These are phyloP conservation scores for Corchorus olitorius DNA, from an alignment of 345 rosid genomes.

Conservation along the genomic window DNA sequence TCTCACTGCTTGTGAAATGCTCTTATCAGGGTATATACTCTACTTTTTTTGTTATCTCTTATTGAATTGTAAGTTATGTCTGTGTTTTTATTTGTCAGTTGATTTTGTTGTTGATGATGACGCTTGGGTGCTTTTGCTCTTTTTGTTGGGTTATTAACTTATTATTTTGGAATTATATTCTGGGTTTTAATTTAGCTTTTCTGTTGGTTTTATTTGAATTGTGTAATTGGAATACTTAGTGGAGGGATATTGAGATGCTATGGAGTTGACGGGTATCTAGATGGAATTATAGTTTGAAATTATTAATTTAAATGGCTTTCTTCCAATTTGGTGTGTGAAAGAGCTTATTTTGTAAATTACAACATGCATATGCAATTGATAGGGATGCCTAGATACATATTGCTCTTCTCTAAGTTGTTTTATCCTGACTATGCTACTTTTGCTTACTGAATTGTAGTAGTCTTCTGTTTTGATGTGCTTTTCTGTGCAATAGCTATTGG, in stretches of 20 bases:
- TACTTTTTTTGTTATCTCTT: not conserved
- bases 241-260: not conserved
- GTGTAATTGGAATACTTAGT: not conserved
- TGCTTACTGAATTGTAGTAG: not conserved
- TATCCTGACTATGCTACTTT: not conserved
- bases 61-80: not conserved
- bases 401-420: not conserved
- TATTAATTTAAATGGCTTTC: not conserved
- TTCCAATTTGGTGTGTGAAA: not conserved
- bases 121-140: not conserved
- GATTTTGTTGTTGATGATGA: not conserved
- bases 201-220: not conserved
- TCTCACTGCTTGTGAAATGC: slow-evolving; percentile 77
- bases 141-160: not conserved
- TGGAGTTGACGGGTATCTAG: not conserved
- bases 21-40: slow-evolving; percentile 82
- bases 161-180: not conserved
- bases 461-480: not conserved
- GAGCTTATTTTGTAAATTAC: not conserved
- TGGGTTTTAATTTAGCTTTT: not conserved
- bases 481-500: not conserved
- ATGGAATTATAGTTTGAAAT: not conserved
- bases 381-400: not conserved
- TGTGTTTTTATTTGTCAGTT: not conserved
- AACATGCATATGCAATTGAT: not conserved